Base-by-base conservation (phyloP, 176 grass and related monocot genomes). In the Saccharum spontaneum region DNA sequence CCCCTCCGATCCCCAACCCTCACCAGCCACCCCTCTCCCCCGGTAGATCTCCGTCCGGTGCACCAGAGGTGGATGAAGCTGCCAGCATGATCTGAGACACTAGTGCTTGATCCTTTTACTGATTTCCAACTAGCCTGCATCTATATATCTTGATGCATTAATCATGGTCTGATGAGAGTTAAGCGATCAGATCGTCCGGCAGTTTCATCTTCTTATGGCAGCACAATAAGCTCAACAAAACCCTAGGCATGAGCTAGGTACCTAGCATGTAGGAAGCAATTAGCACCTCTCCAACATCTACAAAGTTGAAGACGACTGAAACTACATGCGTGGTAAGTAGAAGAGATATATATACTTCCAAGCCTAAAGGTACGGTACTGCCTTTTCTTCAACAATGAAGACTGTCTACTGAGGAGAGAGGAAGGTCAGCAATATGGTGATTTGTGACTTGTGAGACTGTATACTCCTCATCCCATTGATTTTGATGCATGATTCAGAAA, bases 31-130 rank as follows among this genome's bases (percentile, higher is more conserved):
- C 54, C 39, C 31, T 0, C 63, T 68, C 63, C 36, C 10, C 20
- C 2, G 48, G 48, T 50, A 17, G 48, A 50, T 34, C 43, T 50
- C 26, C 33, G 8, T 22, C 36, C 3, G 64, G 84, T 86, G 84
- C 84, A 79, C 37, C 66, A 49, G 33, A 46, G 71, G 75, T 52
- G 67, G 75, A 76, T 86, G 75, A 86, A 86, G 84, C 84, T 86
- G 84, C 84, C 84, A 79, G 84, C 84, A 86, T 86, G 59, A 87
- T 81, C 85, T 81, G 79, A 24, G 3, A 5, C 4, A 50, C 48
- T 50, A 17, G 48, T 50, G 48, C 48, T 17, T 34, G 28, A 22
- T 69, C 45, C 69, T 18, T 30, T 8, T 24, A 17, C 36, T 36
- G 65, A 57, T 70, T 50, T 50, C 0, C 1, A 50, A 17, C 15